Base-by-base conservation (phyloP, 2,329 filamentous ascomycete species). In the Calonectria montana region DNA sequence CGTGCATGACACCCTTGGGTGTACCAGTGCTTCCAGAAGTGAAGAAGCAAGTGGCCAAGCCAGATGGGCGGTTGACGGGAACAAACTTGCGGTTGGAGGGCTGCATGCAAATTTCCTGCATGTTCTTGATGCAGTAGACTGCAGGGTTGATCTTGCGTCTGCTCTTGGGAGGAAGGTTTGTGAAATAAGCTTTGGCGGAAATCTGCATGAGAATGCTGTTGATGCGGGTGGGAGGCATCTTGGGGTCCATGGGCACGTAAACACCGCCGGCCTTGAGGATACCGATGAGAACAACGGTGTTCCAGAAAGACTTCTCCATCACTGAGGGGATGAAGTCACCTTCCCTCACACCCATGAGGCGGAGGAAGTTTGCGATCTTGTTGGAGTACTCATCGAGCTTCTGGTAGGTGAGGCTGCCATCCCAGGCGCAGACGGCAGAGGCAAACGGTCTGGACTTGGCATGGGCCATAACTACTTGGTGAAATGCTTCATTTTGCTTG, bases 41-140 rank as follows among this genome's bases (percentile, higher is more conserved):
- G 53, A 72, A 72, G 47, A 72, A 72, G 47, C 70, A 72, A 27
- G 67, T 72, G 45, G 70, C 70, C n/a, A 72, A 47, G n/a, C 43
- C 55, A 31, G 69, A 59, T 18, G 55, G 53, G 31, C 53, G 53
- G 31, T 59, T 59, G 47, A 53, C 55, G 23, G 65, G 70, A 66
- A n/a, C 67, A 10, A 31, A 50, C 35, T 50, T 62, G 47, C 53
- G 53, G 53, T 59, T 59, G 4, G 23, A 50, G 47, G 23, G 7
- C 47, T 67, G 62, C 45, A 47, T 47, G n/a, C 65, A 62, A 47
- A 72, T 59, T 39, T 72, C 70, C 16, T 50, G 47, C 35, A 70
- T 66, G 21, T 35, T 43, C 39, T 72, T 64, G 25, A 72, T 13
- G 18, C 50, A 70, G 2, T 31, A 57, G n/a, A 72, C 50, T 15